Evolutionary conservation across 306 rosid genomes (phyloP), one percentile per base, ranked within the genome.

Genomic region (Quercus rubra): DNA sequence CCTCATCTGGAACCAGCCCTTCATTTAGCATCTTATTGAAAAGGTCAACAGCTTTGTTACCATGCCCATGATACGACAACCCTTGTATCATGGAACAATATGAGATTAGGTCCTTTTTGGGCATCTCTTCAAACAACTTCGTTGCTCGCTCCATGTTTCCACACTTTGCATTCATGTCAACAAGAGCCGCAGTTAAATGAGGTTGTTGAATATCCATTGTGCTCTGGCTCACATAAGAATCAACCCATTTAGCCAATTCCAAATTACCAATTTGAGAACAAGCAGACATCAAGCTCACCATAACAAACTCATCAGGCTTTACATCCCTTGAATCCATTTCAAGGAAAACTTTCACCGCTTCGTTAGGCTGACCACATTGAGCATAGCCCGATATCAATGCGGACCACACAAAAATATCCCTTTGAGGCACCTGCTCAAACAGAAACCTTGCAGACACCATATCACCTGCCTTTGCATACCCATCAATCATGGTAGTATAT

Each of bases 141-240:
- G 74, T 66, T 3, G 94, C 92, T 82, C 92, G 82, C 41, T 88
- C 91, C 82, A 93, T 82, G 86, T 93, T 93, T 56, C 97, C 96
- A 21, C 92, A 88, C 82, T 93, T 93, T 0, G 92, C 96, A 89
- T 89, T 91, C 97, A 93, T 91, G 82, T 93, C 96, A 49, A 88
- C 76, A 63, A 93, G 92, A 67, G 97, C 91, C 7, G 92, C 83
- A 35, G 67, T 70, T 57, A 93, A 88, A 75, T 88, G 96, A 52
- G 87, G 79, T 71, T 79, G 87, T 55, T 27, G 74, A 83, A 87
- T 61, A 81, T 89, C 79, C 63, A 83, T 73, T 55, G 74, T 74
- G 74, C 80, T 85, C 21, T 59, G 75, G 57, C 78, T 70, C 76
- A 88, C 85, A 71, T 81, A 89, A 77, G 46, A 41, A 41, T 41